phyloP scores from a whole-genome alignment of 441 rosid species.

The Flueggea neowawraea region DNA sequence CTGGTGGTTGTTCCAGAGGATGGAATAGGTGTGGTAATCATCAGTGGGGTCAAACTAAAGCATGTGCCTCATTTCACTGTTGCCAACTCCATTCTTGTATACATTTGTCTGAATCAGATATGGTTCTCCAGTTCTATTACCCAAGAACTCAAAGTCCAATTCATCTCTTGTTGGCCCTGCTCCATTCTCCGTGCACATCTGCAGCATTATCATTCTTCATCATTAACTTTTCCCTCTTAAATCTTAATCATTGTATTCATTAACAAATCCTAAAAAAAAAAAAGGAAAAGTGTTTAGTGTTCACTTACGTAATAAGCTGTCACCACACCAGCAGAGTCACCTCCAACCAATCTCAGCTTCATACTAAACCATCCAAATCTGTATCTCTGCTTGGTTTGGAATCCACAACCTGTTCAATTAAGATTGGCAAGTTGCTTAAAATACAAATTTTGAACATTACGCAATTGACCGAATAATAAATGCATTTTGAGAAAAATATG shows the following conservation, averaged over 20 bases:
- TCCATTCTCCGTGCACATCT: slow-evolving; percentile 96
- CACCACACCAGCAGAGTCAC: slow-evolving; percentile 95
- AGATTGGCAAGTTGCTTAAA: background rate
- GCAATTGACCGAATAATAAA: no score
- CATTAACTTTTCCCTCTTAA: background rate
- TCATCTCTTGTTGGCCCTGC: slow-evolving; percentile 98
- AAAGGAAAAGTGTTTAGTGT: background rate
- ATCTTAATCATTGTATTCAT: background rate
- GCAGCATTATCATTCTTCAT: slow-evolving; percentile 7
- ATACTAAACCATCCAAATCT: slow-evolving; percentile 97
- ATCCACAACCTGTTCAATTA: slow-evolving; percentile 67
- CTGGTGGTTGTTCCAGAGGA: slow-evolving; percentile 79
- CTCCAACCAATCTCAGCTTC: slow-evolving; percentile 92
- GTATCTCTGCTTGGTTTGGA: slow-evolving; percentile 86
- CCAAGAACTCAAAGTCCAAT: slow-evolving; percentile 87
- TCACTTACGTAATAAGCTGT: slow-evolving; percentile 84
- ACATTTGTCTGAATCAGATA: slow-evolving; percentile 87
- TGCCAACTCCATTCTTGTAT: slow-evolving; percentile 80
- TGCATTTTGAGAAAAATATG: no score
- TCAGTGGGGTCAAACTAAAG: slow-evolving; percentile 96
- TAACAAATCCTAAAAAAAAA: background rate
- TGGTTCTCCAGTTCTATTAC: slow-evolving; percentile 85
- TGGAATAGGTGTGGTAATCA: slow-evolving; percentile 72
- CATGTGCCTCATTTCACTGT: slow-evolving; percentile 85
- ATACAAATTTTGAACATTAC: no score